These are phyloP conservation scores for Schoenoplectus tabernaemontani DNA, from an alignment of 202 grass and related monocot species.

Conservation along the genomic window DNA sequence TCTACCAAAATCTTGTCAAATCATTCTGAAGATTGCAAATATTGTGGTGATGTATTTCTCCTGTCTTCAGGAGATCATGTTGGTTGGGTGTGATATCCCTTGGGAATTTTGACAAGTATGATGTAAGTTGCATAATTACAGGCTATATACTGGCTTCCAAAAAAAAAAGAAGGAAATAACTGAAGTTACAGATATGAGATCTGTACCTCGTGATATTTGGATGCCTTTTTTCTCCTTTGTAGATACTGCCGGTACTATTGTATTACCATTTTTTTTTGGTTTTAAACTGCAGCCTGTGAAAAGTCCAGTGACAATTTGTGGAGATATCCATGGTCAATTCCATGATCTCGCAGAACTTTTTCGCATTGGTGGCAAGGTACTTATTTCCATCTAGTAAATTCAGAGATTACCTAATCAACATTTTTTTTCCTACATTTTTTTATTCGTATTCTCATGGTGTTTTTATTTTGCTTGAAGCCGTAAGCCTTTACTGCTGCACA, in stretches of 20 bases:
- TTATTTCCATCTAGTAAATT: background rate
- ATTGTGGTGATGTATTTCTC: background rate
- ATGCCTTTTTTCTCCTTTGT: background rate
- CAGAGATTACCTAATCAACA: background rate
- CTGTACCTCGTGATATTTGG: background rate
- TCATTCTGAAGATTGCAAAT: background rate
- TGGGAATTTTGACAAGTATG: background rate
- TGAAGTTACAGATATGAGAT: background rate
- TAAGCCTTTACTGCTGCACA: background rate
- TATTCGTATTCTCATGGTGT: background rate
- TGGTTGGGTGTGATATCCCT: background rate
- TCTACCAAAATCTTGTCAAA: slow-evolving; percentile 1
- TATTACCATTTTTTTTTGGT: background rate
- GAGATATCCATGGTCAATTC: slow-evolving; percentile 99
- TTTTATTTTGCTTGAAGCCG: background rate
- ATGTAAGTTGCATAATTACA: background rate
- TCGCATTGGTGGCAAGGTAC: slow-evolving; percentile 94
- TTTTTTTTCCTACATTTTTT: slow-evolving; percentile 10
- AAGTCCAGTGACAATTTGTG: slow-evolving; percentile 95
- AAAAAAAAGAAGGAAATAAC: background rate
- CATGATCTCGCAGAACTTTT: slow-evolving; percentile 98
- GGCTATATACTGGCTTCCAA: background rate
- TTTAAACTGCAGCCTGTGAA: slow-evolving; percentile 67
- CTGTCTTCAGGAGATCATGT: background rate
- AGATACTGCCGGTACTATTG: background rate